These are phyloP conservation scores for Umbelopsis sp. DNA, from an alignment of 192 early-diverging fungal species.

Conservation along the genomic window DNA sequence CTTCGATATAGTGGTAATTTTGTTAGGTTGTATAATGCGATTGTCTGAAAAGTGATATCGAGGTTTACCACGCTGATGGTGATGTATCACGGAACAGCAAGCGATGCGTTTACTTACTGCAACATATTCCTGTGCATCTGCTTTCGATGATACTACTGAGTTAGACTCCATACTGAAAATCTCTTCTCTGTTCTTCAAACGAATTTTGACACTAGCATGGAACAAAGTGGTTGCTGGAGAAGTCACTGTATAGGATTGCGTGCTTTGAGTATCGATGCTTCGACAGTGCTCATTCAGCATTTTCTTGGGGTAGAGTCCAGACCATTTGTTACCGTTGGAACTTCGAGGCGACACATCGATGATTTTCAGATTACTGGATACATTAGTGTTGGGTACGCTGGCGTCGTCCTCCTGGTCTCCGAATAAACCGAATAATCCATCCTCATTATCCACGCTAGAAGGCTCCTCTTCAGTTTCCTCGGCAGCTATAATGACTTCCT, in stretches of 20 bases:
- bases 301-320: constrained; percentile 21
- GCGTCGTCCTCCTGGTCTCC: constrained; percentile 6
- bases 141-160: background rate
- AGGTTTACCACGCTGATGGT: too few relatives aligned
- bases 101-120: constrained; percentile 13
- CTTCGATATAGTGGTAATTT: background rate
- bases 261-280: background rate
- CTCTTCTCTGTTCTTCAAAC: background rate
- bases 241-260: background rate
- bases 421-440: constrained; percentile 26
- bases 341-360: constrained; percentile 2
- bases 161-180: background rate
- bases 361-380: background rate
- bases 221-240: background rate
- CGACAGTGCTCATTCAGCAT: constrained; percentile 22
- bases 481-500: background rate
- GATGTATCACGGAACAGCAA: background rate
- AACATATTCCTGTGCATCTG: constrained; percentile 31
- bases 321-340: constrained; percentile 18
- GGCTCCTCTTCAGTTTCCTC: background rate
- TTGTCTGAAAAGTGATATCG: background rate
- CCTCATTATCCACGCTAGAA: constrained; percentile 38
- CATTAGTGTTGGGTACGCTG: background rate
- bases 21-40: constrained; percentile 27
- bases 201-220: constrained; percentile 15